Evolutionary conservation across 1,139 yeast species (phyloP).

Genomic region (Diutina ranongensis): DNA sequence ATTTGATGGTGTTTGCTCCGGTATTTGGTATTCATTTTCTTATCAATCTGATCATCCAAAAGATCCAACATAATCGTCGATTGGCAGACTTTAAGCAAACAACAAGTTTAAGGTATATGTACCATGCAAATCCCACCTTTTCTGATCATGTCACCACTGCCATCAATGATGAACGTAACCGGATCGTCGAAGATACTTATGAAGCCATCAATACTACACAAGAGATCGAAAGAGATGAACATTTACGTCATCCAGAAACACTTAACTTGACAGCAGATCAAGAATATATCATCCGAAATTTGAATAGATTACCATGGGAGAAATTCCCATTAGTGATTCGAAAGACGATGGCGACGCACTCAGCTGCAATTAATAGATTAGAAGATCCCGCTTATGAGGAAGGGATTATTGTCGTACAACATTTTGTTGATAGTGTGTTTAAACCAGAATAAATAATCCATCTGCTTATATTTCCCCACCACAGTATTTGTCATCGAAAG

Average conservation of each 20-base stretch:
- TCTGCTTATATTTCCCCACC: neutral
- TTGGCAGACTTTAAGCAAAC: conserved; percentile 20
- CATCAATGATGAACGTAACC: conserved; percentile 7
- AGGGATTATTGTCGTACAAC: conserved; percentile 57
- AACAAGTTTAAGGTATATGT: conserved; percentile 21
- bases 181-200: neutral
- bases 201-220: neutral
- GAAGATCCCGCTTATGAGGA: conserved; percentile 43
- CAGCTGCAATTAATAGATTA: conserved; percentile 67
- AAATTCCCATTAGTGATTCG: conserved; percentile 64
- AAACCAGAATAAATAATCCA: neutral
- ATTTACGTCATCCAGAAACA: conserved; percentile 14
- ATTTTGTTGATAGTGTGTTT: conserved; percentile 40
- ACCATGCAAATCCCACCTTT: conserved; percentile 9
- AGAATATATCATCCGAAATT: conserved; percentile 36
- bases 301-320: conserved; percentile 53
- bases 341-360: conserved; percentile 58
- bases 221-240: conserved; percentile 8
- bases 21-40: conserved; percentile 40
- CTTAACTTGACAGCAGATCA: conserved; percentile 34
- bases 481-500: neutral
- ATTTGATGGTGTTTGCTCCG: conserved; percentile 38
- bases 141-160: neutral
- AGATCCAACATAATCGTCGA: conserved; percentile 23
- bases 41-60: conserved; percentile 30